Evolutionary conservation across 1,284 basidiomycete genomes (phyloP).

Genomic region (Nidula niveotomentosa): DNA sequence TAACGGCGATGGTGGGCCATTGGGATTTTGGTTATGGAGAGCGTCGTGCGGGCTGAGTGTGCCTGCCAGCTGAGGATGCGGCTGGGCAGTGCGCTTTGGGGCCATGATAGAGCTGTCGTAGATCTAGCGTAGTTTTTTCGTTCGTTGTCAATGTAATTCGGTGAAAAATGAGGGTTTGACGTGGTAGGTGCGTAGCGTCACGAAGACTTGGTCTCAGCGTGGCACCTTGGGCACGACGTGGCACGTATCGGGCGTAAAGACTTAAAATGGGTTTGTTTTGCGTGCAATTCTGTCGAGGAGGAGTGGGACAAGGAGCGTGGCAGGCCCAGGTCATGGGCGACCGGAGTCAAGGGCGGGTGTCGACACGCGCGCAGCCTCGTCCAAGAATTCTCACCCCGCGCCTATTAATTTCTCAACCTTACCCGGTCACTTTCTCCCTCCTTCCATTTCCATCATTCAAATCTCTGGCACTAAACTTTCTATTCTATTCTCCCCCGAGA

Average conservation of each 20-base stretch:
- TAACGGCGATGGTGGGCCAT: constrained; percentile 22
- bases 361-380: neutral
- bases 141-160: neutral
- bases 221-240: neutral
- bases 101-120: constrained; percentile 21
- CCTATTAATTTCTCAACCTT: neutral
- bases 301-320: neutral
- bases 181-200: neutral
- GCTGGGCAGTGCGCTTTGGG: constrained; percentile 26
- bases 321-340: neutral
- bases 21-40: constrained; percentile 13
- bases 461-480: neutral
- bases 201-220: neutral
- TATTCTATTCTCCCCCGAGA: no score
- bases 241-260: neutral
- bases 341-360: neutral
- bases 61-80: constrained; percentile 16
- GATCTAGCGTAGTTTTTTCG: neutral
- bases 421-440: neutral
- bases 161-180: neutral
- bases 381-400: neutral
- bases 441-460: neutral
- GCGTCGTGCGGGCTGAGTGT: constrained; percentile 30
- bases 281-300: neutral
- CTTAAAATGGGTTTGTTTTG: neutral